Base-by-base conservation (phyloP, 1,284 basidiomycete species). In the Moniliella sp. region DNA sequence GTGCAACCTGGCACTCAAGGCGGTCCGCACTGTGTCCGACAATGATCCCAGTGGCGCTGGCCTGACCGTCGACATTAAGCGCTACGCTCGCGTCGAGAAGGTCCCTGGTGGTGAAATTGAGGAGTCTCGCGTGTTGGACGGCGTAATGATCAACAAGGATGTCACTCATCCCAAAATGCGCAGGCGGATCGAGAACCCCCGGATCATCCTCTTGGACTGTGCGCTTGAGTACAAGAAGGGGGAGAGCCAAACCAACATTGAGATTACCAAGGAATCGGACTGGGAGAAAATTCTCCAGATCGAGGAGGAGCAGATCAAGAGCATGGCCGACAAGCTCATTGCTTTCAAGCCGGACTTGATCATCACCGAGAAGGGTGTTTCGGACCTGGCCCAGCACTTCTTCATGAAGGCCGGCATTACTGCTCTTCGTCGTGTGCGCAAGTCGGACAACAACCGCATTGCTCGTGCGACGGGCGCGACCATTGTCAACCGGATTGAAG, bases 141-240 rank as follows among this genome's bases (percentile, higher is more conserved):
- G 88, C 33, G 77, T 97, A 39, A 86, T 97, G 77, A 64, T 97
- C 56, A 94, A 93, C 73, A 97, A 97, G 69, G 88, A 97, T 62
- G 80, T 97, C 48, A 93, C 86, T 0, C 91, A 97, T 63, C 86
- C 88, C 15, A 78, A 82, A 57, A 97, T 94, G 88, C 69, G 86
- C 39, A 65, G 88, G 40, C 67, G 82, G 46, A 97, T 94, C 61
- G 72, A 71, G 45, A 81, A 83, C 50, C 91, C 88, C 4, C 66
- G 86, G 14, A 79, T 94, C 40, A 66, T 94, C 18, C 65, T 97
- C 29, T 68, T 97, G 35, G 88, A 97, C 64, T 97, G 86, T 64
- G 83, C 88, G 11, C 66, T 94, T 35, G 91, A 99, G 66, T 94
- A 97, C 68, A 97, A 94, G 67, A 97, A 94, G 69, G 88, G 88